Percentiles rank a stretch among this genome's conserved stretches.
phyloP scores from a whole-genome alignment of 208 protist genomes.

The Crithidia brevicula region DNA sequence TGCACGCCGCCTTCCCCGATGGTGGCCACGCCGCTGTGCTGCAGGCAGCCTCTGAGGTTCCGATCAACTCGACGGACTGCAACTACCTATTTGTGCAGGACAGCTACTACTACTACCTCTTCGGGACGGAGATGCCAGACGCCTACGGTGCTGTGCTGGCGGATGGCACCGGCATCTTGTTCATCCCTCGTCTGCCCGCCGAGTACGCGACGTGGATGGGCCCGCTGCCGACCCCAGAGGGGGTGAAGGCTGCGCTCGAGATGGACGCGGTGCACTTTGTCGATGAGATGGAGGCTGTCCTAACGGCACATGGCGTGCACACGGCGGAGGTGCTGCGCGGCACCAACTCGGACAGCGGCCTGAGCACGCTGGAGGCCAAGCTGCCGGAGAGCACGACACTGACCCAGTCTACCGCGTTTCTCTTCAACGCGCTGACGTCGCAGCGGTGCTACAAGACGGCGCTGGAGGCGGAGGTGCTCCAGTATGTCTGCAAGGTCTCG shows the following conservation, averaged over 20 bases:
- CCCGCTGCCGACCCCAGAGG: slow-evolving; percentile 69
- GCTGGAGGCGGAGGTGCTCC: slow-evolving; percentile 93
- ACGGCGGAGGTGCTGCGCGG: slow-evolving; percentile 80
- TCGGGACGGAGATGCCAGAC: slow-evolving; percentile 89
- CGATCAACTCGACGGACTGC: slow-evolving; percentile 89
- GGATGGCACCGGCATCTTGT: slow-evolving; percentile 75
- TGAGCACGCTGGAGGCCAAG: slow-evolving; percentile 54
- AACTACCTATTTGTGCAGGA: slow-evolving; percentile 94
- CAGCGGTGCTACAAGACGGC: slow-evolving; percentile 91
- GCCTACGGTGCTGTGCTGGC: slow-evolving; percentile 74
- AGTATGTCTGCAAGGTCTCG: slow-evolving; percentile 88
- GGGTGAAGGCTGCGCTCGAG: slow-evolving; percentile 52
- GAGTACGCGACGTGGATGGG: slow-evolving; percentile 94
- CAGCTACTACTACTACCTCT: slow-evolving; percentile 95
- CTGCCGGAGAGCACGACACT: slow-evolving; percentile 45
- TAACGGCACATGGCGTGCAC: slow-evolving; percentile 50
- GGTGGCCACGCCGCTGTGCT: slow-evolving; percentile 77
- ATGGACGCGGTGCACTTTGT: slow-evolving; percentile 87
- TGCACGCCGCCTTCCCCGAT: slow-evolving; percentile 44
- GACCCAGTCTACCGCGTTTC: slow-evolving; percentile 38
- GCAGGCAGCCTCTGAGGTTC: slow-evolving; percentile 80
- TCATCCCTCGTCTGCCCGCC: slow-evolving; percentile 83
- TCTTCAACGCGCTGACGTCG: slow-evolving; percentile 60
- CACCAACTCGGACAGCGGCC: slow-evolving; percentile 84
- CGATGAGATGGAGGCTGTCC: slow-evolving; percentile 75